Evolutionary conservation across 83 land plant species (phyloP).

Genomic region (Picea abies): DNA sequence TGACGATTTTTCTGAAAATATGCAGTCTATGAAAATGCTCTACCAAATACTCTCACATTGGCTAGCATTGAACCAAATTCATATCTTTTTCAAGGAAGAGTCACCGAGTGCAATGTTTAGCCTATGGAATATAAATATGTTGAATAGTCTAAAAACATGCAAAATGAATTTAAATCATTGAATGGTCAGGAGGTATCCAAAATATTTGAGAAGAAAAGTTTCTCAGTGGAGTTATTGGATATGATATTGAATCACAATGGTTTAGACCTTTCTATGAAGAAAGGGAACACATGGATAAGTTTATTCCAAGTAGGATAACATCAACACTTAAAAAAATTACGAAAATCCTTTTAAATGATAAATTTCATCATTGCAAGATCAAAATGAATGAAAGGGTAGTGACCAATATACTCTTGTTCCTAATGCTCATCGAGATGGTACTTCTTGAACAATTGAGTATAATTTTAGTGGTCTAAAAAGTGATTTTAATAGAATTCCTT

Average conservation of each 20-base stretch:
- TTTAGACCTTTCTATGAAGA: not conserved
- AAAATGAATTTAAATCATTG: not conserved
- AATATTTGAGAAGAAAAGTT: slow-evolving; percentile 2
- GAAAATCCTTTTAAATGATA: too few species aligned
- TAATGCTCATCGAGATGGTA: too few species aligned
- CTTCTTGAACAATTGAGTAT: too few species aligned
- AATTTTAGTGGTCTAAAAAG: too few species aligned
- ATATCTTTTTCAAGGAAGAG: not conserved
- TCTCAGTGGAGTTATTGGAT: not conserved
- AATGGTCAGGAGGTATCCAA: not conserved
- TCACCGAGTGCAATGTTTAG: not conserved
- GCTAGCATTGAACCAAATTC: not conserved
- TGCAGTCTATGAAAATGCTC: not conserved
- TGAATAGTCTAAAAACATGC: not conserved
- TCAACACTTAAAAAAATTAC: too few species aligned
- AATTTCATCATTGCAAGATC: too few species aligned
- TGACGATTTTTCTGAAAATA: not conserved
- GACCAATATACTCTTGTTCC: too few species aligned
- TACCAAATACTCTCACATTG: not conserved
- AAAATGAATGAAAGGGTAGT: too few species aligned
- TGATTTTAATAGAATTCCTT: too few species aligned
- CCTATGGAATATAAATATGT: not conserved
- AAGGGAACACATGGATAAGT: not conserved
- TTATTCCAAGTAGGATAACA: too few species aligned
- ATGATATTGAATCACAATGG: not conserved